These are phyloP conservation scores for Mycena sp. DNA, from an alignment of 1,284 basidiomycete genomes.

Conservation along the genomic window DNA sequence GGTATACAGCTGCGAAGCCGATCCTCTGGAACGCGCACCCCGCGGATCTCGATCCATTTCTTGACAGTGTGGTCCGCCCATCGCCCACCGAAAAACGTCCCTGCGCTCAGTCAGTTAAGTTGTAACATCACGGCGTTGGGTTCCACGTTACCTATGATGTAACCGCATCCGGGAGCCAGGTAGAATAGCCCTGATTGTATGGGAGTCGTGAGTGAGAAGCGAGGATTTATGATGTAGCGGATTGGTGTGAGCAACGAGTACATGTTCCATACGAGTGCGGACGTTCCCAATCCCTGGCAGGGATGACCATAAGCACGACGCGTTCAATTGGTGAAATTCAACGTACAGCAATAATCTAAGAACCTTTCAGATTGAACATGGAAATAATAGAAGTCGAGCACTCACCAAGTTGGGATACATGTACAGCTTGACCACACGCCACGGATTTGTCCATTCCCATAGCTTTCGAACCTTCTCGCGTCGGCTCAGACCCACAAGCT, in stretches of 20 bases:
- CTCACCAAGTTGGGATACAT: conserved; percentile 29
- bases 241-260: conserved; percentile 25
- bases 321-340: neutral
- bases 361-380: neutral
- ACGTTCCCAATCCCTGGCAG: conserved; percentile 7
- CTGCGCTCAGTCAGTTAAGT: neutral
- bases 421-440: conserved; percentile 24
- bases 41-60: conserved; percentile 28
- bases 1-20: conserved; percentile 25
- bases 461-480: neutral
- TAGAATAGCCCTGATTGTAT: conserved; percentile 30
- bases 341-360: conserved; percentile 24
- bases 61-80: conserved; percentile 29
- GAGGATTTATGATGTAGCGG: conserved; percentile 29
- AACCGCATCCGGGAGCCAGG: conserved; percentile 26
- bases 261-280: conserved; percentile 28
- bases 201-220: conserved; percentile 22
- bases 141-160: conserved; percentile 4
- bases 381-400: neutral
- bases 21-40: conserved; percentile 24
- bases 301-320: neutral
- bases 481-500: conserved; percentile 19
- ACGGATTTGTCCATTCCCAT: conserved; percentile 25
- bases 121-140: too few species aligned
- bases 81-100: conserved; percentile 26